phyloP scores from a whole-genome alignment of 352 stramenopile genomes.

The Phytopythium aichiense region DNA sequence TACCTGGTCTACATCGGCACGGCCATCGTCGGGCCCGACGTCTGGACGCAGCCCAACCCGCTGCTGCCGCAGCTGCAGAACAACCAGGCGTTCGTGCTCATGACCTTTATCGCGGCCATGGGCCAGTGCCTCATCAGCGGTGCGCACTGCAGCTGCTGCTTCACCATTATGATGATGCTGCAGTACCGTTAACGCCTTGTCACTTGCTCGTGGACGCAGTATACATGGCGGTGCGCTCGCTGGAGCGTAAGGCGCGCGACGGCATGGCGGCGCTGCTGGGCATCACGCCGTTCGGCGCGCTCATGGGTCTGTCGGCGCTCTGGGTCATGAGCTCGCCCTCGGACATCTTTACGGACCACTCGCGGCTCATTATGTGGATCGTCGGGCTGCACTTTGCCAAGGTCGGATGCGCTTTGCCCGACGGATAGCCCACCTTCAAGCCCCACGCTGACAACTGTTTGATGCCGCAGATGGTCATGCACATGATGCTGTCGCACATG shows the following conservation, averaged over 20 bases:
- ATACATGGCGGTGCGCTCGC: constrained; percentile 59
- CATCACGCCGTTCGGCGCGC: constrained; percentile 57
- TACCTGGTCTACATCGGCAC: constrained; percentile 78
- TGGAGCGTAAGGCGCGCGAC: constrained; percentile 56
- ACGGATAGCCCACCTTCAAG: background rate
- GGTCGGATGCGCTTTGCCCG: constrained; percentile 20
- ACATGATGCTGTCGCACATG: constrained; percentile 89
- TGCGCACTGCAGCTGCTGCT: constrained; percentile 13
- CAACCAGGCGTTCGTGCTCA: constrained; percentile 74
- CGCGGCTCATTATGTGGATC: constrained; percentile 83
- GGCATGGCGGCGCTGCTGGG: constrained; percentile 57
- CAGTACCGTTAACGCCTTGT: constrained; percentile 4
- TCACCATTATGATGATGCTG: background rate
- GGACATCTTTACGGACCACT: constrained; percentile 79
- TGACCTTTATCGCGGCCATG: constrained; percentile 59
- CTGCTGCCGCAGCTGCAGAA: constrained; percentile 68
- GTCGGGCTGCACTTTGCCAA: constrained; percentile 80
- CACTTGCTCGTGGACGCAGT: constrained; percentile 20
- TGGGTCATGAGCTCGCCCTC: constrained; percentile 79
- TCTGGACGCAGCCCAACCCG: constrained; percentile 65
- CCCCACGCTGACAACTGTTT: background rate
- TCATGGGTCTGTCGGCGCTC: constrained; percentile 65
- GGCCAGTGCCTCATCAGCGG: constrained; percentile 74
- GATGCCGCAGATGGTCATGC: constrained; percentile 78
- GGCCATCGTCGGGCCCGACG: constrained; percentile 45